Conservation (phyloP, 192 early-diverging fungal species). For the Podila epigama region DNA sequence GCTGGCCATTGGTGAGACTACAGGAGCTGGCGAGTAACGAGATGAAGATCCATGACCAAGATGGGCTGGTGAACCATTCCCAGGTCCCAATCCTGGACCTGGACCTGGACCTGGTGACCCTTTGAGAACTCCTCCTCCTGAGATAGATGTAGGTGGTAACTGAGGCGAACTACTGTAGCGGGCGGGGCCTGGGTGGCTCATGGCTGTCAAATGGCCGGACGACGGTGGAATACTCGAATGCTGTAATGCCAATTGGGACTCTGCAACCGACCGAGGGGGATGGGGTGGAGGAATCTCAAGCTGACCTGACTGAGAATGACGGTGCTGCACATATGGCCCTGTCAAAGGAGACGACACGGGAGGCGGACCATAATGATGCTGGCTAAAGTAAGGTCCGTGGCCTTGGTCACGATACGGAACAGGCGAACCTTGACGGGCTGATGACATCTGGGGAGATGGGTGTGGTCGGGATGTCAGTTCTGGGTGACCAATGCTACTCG, state of each 20-base stretch:
- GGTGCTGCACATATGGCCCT: constrained; percentile 13
- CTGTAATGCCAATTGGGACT: constrained; percentile 12
- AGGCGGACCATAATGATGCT: constrained; percentile 24
- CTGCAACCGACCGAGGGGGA: constrained; percentile 10
- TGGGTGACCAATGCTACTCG: constrained; percentile 28
- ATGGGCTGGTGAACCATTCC: constrained; percentile 31
- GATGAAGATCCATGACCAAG: constrained; percentile 25
- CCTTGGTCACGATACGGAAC: constrained; percentile 32
- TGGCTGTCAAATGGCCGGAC: neutral
- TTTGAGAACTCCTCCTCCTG: constrained; percentile 7
- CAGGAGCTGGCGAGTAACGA: constrained; percentile 30
- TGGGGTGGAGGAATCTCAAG: constrained; percentile 22
- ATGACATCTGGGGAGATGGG: constrained; percentile 18
- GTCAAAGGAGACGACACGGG: neutral
- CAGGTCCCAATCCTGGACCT: constrained; percentile 4
- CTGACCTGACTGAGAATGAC: constrained; percentile 14
- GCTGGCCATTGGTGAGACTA: constrained; percentile 13
- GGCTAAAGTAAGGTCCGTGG: constrained; percentile 27
- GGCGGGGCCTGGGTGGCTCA: constrained; percentile 17
- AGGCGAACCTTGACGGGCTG: constrained; percentile 26
- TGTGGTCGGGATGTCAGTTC: constrained; percentile 22
- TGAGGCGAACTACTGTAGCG: constrained; percentile 41
- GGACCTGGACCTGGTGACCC: constrained; percentile 22
- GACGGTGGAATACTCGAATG: neutral
- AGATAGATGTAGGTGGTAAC: constrained; percentile 17